Conservation (phyloP, 805 yeast genomes). For the Candida maris region DNA sequence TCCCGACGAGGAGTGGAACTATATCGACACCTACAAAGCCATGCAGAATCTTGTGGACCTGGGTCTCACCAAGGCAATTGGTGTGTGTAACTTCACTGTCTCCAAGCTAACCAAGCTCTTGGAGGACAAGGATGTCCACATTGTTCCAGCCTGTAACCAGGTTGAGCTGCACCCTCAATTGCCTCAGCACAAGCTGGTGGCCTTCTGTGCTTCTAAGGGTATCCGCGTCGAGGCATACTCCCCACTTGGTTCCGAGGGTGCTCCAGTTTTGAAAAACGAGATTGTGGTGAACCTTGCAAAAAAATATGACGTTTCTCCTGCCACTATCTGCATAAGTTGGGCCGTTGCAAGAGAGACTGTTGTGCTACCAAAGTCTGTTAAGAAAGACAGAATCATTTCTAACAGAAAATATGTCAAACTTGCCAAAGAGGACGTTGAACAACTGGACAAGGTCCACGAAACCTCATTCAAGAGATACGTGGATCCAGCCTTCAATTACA, state of each 20-base stretch:
- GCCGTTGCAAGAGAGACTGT: conserved; percentile 49
- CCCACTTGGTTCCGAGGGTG: conserved; percentile 64
- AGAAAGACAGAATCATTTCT: conserved; percentile 29
- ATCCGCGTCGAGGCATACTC: conserved; percentile 72
- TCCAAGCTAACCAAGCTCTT: conserved; percentile 51
- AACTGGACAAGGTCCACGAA: conserved; percentile 28
- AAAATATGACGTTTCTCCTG: conserved; percentile 42
- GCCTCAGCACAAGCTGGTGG: conserved; percentile 59
- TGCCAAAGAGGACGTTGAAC: conserved; percentile 35
- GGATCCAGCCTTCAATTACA: conserved; percentile 36
- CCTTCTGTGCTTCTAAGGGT: conserved; percentile 48
- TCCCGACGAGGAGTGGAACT: conserved; percentile 30
- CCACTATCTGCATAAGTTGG: conserved; percentile 56
- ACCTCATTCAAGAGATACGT: conserved; percentile 34
- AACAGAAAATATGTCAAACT: conserved; percentile 36
- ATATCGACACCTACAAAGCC: conserved; percentile 56
- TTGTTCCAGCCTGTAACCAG: conserved; percentile 71
- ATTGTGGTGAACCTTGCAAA: conserved; percentile 43
- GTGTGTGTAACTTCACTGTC: conserved; percentile 71
- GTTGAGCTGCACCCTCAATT: conserved; percentile 72
- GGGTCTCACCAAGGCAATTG: conserved; percentile 60
- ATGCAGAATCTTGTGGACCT: conserved; percentile 54
- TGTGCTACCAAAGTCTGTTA: conserved; percentile 37
- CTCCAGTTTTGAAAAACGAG: conserved; percentile 48
- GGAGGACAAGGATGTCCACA: conserved; percentile 40